Percentiles rank a stretch among this genome's conserved stretches.
Conservation (phyloP, 768 basidiomycete species). For the Boletus sp. region DNA sequence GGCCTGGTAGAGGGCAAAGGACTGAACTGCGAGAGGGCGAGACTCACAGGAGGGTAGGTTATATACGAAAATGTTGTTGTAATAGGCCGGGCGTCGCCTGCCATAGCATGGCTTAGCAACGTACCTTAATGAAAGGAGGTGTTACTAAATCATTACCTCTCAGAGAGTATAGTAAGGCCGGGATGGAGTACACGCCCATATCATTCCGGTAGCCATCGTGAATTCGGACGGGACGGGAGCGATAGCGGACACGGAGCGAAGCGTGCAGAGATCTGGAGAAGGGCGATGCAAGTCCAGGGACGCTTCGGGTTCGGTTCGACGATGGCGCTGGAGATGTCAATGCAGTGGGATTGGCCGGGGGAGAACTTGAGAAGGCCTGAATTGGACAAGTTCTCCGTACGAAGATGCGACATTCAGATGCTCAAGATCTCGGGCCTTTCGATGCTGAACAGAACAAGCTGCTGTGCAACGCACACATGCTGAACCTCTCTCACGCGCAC, state of each 20-base stretch:
- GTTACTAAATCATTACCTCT: slow-evolving; percentile 41
- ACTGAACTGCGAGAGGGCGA: slow-evolving; percentile 11
- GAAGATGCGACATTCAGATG: slow-evolving; percentile 16
- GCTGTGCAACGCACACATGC: slow-evolving; percentile 16
- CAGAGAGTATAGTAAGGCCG: slow-evolving; percentile 33
- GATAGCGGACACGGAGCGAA: slow-evolving; percentile 26
- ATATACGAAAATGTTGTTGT: slow-evolving; percentile 35
- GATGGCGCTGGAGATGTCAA: slow-evolving; percentile 34
- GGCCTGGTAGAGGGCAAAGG: neutral
- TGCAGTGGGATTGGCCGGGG: slow-evolving; percentile 30
- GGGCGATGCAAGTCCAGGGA: slow-evolving; percentile 24
- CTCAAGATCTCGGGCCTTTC: slow-evolving; percentile 23
- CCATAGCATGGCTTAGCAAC: slow-evolving; percentile 35
- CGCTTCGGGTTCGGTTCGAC: slow-evolving; percentile 26
- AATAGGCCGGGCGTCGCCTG: slow-evolving; percentile 36
- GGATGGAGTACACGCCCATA: slow-evolving; percentile 34
- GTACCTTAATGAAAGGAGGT: slow-evolving; percentile 37
- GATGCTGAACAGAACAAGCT: slow-evolving; percentile 12
- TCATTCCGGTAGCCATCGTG: slow-evolving; percentile 35
- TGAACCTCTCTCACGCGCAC: slow-evolving; percentile 14
- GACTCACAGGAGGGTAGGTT: slow-evolving; percentile 20
- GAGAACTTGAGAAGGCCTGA: slow-evolving; percentile 23
- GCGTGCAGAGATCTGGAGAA: slow-evolving; percentile 28
- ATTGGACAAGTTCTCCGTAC: slow-evolving; percentile 27
- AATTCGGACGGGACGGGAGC: slow-evolving; percentile 29